Evolutionary conservation across 2,329 filamentous ascomycete genomes (phyloP).

Genomic region (Clonostachys byssicola): DNA sequence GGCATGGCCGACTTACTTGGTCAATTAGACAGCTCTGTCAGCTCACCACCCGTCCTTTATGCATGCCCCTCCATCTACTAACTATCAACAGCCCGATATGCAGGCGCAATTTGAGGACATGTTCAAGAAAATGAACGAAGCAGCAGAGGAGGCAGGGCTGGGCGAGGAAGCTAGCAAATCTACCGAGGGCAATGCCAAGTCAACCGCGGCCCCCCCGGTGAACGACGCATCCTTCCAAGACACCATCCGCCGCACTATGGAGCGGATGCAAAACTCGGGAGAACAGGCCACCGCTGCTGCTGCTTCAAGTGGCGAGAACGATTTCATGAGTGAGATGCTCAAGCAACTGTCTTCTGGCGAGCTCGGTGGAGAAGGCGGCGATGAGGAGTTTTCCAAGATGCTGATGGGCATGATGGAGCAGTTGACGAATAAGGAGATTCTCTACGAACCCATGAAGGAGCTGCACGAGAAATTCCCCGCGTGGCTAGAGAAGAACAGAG

Average conservation of each 20-base stretch:
- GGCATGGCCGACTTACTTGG: constrained; percentile 84
- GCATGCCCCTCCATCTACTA: background rate
- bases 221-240: constrained; percentile 77
- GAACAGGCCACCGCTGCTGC: constrained; percentile 79
- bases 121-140: constrained; percentile 66
- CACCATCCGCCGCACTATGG: constrained; percentile 90
- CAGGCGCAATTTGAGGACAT: constrained; percentile 75
- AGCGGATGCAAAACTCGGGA: constrained; percentile 88
- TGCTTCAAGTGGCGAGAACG: constrained; percentile 63
- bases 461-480: constrained; percentile 85
- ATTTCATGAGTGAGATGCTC: constrained; percentile 87
- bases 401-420: constrained; percentile 99
- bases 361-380: constrained; percentile 50
- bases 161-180: constrained; percentile 17
- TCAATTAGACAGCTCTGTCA: constrained; percentile 59
- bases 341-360: constrained; percentile 71
- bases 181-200: constrained; percentile 16
- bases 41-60: background rate
- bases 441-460: constrained; percentile 99
- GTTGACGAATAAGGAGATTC: constrained; percentile 93
- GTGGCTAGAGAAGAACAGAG: constrained; percentile 79
- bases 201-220: constrained; percentile 21
- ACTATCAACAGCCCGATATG: constrained; percentile 58
- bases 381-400: constrained; percentile 92
- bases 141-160: constrained; percentile 23